These are phyloP conservation scores for Austropuccinia psidii DNA, from an alignment of 1,284 basidiomycete genomes.

Conservation along the genomic window DNA sequence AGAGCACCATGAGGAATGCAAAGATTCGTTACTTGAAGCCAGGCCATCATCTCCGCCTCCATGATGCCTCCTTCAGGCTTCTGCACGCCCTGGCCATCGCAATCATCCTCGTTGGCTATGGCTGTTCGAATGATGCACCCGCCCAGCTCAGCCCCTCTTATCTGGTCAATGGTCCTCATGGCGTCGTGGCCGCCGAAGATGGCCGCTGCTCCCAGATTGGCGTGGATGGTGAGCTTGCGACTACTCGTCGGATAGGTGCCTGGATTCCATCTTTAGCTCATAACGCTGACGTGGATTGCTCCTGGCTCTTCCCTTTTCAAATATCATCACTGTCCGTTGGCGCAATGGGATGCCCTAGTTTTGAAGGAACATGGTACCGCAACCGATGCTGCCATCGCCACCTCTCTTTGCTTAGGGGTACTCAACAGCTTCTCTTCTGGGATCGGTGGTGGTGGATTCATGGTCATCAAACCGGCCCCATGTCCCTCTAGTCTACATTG, in stretches of 20 bases:
- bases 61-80: too few relatives aligned
- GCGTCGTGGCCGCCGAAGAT: conserved; percentile 81
- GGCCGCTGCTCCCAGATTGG: conserved; percentile 73
- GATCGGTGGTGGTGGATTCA: conserved; percentile 85
- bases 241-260: too few relatives aligned
- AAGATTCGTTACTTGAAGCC: too few relatives aligned
- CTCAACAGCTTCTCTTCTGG: conserved; percentile 78
- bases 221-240: conserved; percentile 58
- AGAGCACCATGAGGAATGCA: too few relatives aligned
- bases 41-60: too few relatives aligned
- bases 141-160: conserved; percentile 65
- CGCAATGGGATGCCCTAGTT: conserved; percentile 32
- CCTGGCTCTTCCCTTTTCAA: too few relatives aligned
- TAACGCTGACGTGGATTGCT: too few relatives aligned
- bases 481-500: not conserved
- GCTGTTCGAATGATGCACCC: too few relatives aligned
- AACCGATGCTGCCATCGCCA: conserved; percentile 74
- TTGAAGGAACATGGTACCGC: conserved; percentile 70
- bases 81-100: too few relatives aligned
- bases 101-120: too few relatives aligned
- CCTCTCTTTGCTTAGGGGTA: conserved; percentile 72
- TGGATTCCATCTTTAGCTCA: too few relatives aligned
- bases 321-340: too few relatives aligned
- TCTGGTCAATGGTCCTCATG: conserved; percentile 62
- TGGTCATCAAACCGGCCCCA: conserved; percentile 69